These are phyloP conservation scores for Penicillium crystallinum DNA, from an alignment of 495 filamentous ascomycete genomes.

Conservation along the genomic window DNA sequence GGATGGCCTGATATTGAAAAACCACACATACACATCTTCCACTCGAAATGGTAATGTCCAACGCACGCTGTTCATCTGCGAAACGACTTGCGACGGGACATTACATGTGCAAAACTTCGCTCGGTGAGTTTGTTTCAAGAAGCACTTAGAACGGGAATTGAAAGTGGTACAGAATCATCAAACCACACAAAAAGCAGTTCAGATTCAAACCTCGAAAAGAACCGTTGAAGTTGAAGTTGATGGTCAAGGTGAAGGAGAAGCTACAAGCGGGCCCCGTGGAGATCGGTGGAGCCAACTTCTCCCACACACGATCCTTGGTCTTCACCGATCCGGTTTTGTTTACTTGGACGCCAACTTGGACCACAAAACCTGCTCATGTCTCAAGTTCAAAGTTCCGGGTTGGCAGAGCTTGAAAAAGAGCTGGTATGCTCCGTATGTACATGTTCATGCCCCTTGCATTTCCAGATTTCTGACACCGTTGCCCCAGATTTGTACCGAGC, in stretches of 20 bases:
- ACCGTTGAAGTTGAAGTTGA: neutral
- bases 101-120: neutral
- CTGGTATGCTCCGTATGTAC: constrained; percentile 81
- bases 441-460: constrained; percentile 20
- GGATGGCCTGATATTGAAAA: neutral
- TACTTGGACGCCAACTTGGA: neutral
- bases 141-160: neutral
- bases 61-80: neutral
- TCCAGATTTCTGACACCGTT: too few species aligned
- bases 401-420: constrained; percentile 75
- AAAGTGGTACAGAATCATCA: neutral
- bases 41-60: neutral
- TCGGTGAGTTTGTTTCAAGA: neutral
- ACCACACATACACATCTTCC: neutral
- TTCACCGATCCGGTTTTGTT: constrained; percentile 4
- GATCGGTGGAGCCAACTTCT: constrained; percentile 5
- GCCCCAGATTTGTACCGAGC: constrained; percentile 85
- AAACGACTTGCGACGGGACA: neutral
- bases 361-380: constrained; percentile 14
- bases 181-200: neutral
- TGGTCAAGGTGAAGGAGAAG: constrained; percentile 2
- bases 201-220: neutral
- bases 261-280: constrained; percentile 3
- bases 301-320: constrained; percentile 11
- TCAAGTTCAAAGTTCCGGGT: constrained; percentile 27